Evolutionary conservation across 2,329 filamentous ascomycete genomes (phyloP), one percentile per base, ranked within the genome.

Genomic region (Epichloe bromicola): DNA sequence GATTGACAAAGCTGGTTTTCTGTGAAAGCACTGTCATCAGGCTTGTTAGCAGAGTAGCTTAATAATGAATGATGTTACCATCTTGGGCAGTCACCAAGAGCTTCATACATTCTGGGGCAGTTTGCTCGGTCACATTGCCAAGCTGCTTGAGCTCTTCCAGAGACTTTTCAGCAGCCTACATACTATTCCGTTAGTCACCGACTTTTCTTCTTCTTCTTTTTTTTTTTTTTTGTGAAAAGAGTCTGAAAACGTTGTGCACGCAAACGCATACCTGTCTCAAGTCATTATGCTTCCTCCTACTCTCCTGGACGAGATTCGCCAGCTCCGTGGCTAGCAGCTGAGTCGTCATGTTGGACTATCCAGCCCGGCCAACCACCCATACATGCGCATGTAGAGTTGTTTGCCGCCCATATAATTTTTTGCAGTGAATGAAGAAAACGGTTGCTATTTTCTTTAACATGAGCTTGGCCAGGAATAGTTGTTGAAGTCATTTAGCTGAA

Each of bases 231-330:
- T 10, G 17, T 12, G 12, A 12, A 14, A 10, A 6, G 40, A 12
- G 4, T 20, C 8, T 11, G n/a, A 15, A 20, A 8, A 4, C 20
- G n/a, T 14, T 26, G 8, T 30, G 40, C 34, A 23, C 17, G 12
- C 10, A 41, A 42, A 30, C 6, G 23, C 48, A 36, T 49, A 85
- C 86, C 76, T 86, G 86, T 72, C 86, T 82, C 49, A 98, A 75
- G 61, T 97, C 93, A 59, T 85, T 81, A 67, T 96, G 85, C 70
- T 95, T 97, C 62, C 91, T 81, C 70, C 95, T 97, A 65, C 90
- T 93, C 73, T 98, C 93, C 68, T 94, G 88, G 61, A 95, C 85
- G 66, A 96, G 80, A 71, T 88, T 94, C 63, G 85, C 80, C 66
- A 96, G 80, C 78, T 96, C 90, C 53, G 86, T 83, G 63, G 84